phyloP scores from a whole-genome alignment of 1,284 basidiomycete genomes.

The Ceratobasidium sp. region DNA sequence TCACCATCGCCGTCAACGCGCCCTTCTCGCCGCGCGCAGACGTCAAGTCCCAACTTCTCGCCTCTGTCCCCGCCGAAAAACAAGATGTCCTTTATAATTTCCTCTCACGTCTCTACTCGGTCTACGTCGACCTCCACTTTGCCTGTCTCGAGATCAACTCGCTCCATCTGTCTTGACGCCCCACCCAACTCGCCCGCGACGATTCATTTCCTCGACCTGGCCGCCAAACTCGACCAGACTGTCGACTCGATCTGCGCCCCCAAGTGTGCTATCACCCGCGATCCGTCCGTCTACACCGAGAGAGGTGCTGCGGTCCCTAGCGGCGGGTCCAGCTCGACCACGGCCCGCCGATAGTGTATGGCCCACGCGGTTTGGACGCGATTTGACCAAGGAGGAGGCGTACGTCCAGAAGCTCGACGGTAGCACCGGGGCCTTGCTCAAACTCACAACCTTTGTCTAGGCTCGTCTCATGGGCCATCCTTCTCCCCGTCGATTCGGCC shows the following conservation, averaged over 20 bases:
- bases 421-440: constrained; percentile 97
- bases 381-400: constrained; percentile 98
- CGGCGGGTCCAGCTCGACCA: constrained; percentile 83
- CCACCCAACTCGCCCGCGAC: constrained; percentile 78
- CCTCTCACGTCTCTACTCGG: constrained; percentile 93
- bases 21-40: constrained; percentile 84
- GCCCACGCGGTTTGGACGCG: constrained; percentile 98
- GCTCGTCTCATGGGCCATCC: constrained; percentile 67
- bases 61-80: constrained; percentile 81
- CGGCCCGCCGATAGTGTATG: constrained; percentile 94
- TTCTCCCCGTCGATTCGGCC: constrained; percentile 71
- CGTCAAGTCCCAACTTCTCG: constrained; percentile 81
- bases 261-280: constrained; percentile 87
- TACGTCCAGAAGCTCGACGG: constrained; percentile 99
- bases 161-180: constrained; percentile 91
- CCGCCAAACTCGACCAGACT: constrained; percentile 98
- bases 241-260: constrained; percentile 98
- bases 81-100: constrained; percentile 93
- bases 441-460: constrained; percentile 72
- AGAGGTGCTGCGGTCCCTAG: constrained; percentile 59
- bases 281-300: constrained; percentile 60
- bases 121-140: constrained; percentile 98
- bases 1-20: constrained; percentile 83
- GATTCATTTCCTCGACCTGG: constrained; percentile 99
- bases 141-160: constrained; percentile 99